A percentile compares a stretch with the other conserved stretches of the same genome.
These are phyloP conservation scores for Amanita exitialis DNA, from an alignment of 768 basidiomycete genomes.

Conservation along the genomic window DNA sequence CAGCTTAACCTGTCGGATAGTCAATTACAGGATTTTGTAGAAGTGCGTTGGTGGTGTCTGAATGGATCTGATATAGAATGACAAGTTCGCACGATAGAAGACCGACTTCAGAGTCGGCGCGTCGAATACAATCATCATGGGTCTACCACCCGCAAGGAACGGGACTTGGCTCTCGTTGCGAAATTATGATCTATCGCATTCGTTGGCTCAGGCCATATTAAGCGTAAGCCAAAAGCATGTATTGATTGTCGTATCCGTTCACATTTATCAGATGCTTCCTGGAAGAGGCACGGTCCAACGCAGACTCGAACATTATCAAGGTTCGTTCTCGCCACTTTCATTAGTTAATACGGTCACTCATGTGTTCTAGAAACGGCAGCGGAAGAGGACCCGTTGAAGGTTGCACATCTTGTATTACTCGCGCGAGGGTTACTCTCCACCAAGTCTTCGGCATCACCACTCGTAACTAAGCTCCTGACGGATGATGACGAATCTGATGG, in stretches of 20 bases:
- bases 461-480: constrained; percentile 20
- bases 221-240: constrained; percentile 15
- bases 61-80: neutral
- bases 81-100: constrained; percentile 15
- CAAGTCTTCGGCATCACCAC: constrained; percentile 19
- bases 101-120: constrained; percentile 31
- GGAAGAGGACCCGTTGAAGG: constrained; percentile 14
- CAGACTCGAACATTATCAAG: constrained; percentile 9
- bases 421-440: constrained; percentile 25
- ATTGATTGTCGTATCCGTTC: neutral
- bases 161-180: constrained; percentile 22
- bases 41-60: constrained; percentile 16
- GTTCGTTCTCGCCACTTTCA: constrained; percentile 6
- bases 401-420: constrained; percentile 31
- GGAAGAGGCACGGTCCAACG: constrained; percentile 23
- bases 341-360: neutral
- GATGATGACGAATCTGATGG: constrained; percentile 18
- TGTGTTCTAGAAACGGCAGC: constrained; percentile 10
- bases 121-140: constrained; percentile 30
- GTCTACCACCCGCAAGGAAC: constrained; percentile 29
- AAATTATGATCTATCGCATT: constrained; percentile 34
- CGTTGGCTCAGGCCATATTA: constrained; percentile 25
- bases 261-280: constrained; percentile 29
- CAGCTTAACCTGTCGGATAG: constrained; percentile 28
- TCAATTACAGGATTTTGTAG: constrained; percentile 36